Base-by-base conservation (phyloP, 805 yeast genomes). In the Yarrowia alimentaria region DNA sequence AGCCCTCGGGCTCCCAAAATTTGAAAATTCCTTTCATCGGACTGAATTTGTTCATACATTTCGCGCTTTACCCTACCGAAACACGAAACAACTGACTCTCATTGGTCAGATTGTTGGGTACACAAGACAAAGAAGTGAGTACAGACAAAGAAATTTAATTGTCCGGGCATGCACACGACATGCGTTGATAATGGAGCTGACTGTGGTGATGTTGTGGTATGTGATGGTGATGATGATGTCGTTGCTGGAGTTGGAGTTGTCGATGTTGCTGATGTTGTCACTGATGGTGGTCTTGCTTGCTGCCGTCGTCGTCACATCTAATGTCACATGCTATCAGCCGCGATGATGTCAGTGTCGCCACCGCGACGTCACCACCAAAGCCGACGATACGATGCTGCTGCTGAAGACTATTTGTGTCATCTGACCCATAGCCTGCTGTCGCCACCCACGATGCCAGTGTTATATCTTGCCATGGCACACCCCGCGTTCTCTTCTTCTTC, bases 1-100 rank as follows among this genome's bases (percentile, higher is more conserved):
- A 40, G 47, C 47, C 47, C 47, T 40, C 47, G 47, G 47, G 47
- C 47, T 40, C 47, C 47, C 47, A 40, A 40, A 40, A 40, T 40
- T 40, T 40, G 33, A 40, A 40, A 40, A 40, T 40, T 40, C 47
- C 33, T 40, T 40, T 40, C 47, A 40, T 40, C 47, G 47, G 47
- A 40, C 47, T 28, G 33, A 40, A 40, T 40, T 40, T 40, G 33
- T 40, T 40, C 47, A 26, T 40, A 40, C 47, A 26, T 40, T 40
- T 40, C 47, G 47, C 47, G 47, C 47, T 40, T 40, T 40, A 40
- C 47, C 47, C 47, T 40, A 40, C 47, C 47, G 47, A 26, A 28
- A 40, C 33, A 40, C 47, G 47, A 40, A 40, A 40, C 25, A 32
- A 26, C 47, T 40, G 47, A 40, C 47, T 40, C 47, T 40, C 33